Base-by-base conservation (phyloP, 345 rosid genomes). In the Rhodamnia argentea region DNA sequence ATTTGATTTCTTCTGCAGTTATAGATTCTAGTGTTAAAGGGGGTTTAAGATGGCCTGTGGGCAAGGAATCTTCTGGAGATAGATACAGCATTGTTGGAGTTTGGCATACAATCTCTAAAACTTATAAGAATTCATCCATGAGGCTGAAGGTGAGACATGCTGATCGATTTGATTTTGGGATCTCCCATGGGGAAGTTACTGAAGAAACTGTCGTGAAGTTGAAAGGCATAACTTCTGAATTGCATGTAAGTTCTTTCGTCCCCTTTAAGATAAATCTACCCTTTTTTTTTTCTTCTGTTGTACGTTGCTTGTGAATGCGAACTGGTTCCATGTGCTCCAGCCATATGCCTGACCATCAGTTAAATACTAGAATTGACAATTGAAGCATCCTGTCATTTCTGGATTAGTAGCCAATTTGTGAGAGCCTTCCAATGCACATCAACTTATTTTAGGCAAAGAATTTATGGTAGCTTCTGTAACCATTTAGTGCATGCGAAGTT, bases 41-140 rank as follows among this genome's bases (percentile, higher is more conserved):
- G 52, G 96, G 98, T 52, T 85, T 94, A 86, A 92, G 94, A 85
- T 95, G 97, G 98, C 91, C 94, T 20, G 3, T 91, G 53, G 93
- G 92, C 59, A 92, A 88, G 90, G 27, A 85, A 84, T 85, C 89
- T 55, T 90, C 92, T 10, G 92, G 89, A 14, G 84, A 92, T 64
- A 90, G 95, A 87, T 95, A 85, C 85, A 82, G 44, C 52, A 88
- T 92, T 9, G 37, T 91, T 85, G 94, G 90, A 55, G 91, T 75
- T 82, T 90, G 93, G 90, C 95, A 93, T 86, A 90, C 91, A 8
- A 60, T 37, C 47, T 51, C 89, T 78, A 90, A 86, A 59, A n/a
- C 85, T 85, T 94, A 93, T 88, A 84, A 84, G 64, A 91, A 86
- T 86, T 83, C 89, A 76, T 90, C 92, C 51, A 47, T 90, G 13